phyloP scores from a whole-genome alignment of 345 rosid genomes.

The Mercurialis annua region DNA sequence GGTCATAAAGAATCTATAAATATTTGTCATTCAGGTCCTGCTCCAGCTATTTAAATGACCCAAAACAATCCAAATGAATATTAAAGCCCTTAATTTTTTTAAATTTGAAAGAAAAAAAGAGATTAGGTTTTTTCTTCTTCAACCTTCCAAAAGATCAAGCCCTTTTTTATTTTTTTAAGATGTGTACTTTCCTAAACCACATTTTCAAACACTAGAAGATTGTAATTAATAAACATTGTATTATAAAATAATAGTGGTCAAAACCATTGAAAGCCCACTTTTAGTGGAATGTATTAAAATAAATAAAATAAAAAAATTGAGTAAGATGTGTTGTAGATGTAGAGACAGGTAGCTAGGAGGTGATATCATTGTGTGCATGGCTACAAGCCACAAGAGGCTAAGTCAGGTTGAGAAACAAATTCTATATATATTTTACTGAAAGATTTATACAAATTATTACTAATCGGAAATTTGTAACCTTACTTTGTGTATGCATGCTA shows the following conservation, averaged over 20 bases:
- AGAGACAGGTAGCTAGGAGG: background rate
- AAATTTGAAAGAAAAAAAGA: background rate
- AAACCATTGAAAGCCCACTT: background rate
- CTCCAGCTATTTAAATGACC: background rate
- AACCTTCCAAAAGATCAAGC: constrained; percentile 16
- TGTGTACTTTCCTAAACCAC: constrained; percentile 11
- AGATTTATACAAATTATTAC: no score
- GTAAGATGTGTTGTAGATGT: background rate
- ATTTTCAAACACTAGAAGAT: background rate
- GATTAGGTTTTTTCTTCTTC: constrained; percentile 28
- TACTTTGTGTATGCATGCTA: no score
- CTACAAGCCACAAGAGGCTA: constrained; percentile 7
- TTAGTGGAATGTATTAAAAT: background rate
- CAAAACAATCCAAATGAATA: background rate
- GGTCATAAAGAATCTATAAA: constrained; percentile 21
- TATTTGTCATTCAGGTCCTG: constrained; percentile 3
- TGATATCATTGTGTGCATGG: constrained; percentile 5
- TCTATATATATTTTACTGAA: no score
- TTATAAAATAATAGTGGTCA: constrained; percentile 1
- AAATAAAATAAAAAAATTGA: background rate
- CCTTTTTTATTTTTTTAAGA: constrained; percentile 1
- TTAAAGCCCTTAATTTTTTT: background rate
- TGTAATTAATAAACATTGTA: background rate
- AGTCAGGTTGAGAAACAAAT: no score
- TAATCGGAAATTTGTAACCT: no score